Evolutionary conservation across 2,329 filamentous ascomycete genomes (phyloP).

Genomic region (Aspergillus bombycis): DNA sequence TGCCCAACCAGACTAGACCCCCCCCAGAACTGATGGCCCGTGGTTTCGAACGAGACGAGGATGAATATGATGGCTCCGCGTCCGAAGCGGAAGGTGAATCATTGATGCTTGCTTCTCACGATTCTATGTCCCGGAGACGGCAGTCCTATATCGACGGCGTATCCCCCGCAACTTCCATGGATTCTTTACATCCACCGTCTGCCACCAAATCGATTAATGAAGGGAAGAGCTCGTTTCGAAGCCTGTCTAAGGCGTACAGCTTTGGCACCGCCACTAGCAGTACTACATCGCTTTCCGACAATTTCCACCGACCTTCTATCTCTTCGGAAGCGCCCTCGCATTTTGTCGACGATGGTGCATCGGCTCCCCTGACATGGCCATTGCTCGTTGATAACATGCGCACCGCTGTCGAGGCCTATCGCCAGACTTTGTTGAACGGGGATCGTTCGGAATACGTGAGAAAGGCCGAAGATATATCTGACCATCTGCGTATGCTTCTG

Average conservation of each 20-base stretch:
- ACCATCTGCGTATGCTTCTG: constrained; percentile 89
- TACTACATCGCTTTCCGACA: constrained; percentile 59
- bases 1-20: constrained; percentile 86
- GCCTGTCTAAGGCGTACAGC: constrained; percentile 28
- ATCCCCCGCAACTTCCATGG: constrained; percentile 87
- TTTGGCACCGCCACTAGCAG: constrained; percentile 55
- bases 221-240: constrained; percentile 35
- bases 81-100: constrained; percentile 82
- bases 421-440: constrained; percentile 81
- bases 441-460: constrained; percentile 89
- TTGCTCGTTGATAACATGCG: constrained; percentile 91
- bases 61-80: constrained; percentile 90
- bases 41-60: constrained; percentile 79
- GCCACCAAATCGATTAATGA: constrained; percentile 62
- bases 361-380: constrained; percentile 83
- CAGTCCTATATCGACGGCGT: constrained; percentile 71
- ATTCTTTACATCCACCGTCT: constrained; percentile 77
- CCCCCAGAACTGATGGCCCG: constrained; percentile 90
- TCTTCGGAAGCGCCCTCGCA: constrained; percentile 68
- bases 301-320: constrained; percentile 47
- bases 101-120: constrained; percentile 68
- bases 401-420: constrained; percentile 83
- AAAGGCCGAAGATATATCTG: constrained; percentile 95
- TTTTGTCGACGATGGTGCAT: constrained; percentile 88
- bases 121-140: constrained; percentile 67